These are phyloP conservation scores for Margaritispora aquatica DNA, from an alignment of 495 filamentous ascomycete species.

Conservation along the genomic window DNA sequence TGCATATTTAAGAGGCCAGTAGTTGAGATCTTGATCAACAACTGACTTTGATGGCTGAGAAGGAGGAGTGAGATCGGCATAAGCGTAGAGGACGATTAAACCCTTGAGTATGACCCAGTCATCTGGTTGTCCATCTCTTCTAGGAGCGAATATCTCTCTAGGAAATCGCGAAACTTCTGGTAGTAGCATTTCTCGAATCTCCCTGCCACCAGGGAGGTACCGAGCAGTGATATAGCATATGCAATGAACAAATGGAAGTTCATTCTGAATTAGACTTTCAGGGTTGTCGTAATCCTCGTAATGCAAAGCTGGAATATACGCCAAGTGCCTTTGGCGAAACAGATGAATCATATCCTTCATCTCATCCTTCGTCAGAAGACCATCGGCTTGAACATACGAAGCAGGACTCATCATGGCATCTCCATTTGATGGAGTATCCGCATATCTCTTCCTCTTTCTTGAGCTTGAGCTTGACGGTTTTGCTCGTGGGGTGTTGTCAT, in stretches of 20 bases:
- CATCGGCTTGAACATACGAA: not conserved
- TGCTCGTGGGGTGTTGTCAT: not conserved
- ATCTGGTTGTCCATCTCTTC: not conserved
- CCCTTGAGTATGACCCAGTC: not conserved
- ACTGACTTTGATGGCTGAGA: not conserved
- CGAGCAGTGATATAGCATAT: conserved; percentile 11
- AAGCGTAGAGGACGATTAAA: conserved; percentile 3
- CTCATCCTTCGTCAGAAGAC: not conserved
- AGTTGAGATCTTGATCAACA: not conserved
- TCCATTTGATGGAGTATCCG: not conserved
- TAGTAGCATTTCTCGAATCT: conserved; percentile 1
- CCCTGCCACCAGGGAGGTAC: conserved; percentile 4
- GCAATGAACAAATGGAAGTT: conserved; percentile 8
- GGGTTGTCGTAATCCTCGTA: not conserved
- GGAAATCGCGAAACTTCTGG: not conserved
- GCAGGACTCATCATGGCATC: not conserved
- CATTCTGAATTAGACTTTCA: not conserved
- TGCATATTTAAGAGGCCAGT: conserved; percentile 2
- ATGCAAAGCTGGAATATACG: not conserved
- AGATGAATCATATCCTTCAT: conserved; percentile 4
- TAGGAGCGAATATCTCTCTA: not conserved
- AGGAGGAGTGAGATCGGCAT: not conserved
- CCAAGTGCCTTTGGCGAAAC: conserved; percentile 1
- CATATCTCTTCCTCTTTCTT: not conserved
- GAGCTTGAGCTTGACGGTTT: not conserved